Base-by-base conservation (phyloP, 1,284 basidiomycete species). In the Malassezia restricta region DNA sequence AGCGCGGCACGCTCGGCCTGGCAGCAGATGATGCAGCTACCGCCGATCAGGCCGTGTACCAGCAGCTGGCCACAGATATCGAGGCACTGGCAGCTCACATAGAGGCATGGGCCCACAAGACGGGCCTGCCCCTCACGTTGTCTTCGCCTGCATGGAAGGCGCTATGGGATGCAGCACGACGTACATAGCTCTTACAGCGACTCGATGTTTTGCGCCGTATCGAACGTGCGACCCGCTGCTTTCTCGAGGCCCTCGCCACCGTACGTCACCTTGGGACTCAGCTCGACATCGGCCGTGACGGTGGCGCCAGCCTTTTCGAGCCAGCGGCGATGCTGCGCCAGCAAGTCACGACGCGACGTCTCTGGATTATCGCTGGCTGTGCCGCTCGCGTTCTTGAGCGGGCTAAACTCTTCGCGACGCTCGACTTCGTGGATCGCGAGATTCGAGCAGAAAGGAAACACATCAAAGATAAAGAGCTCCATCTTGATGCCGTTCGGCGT, bases 401-500 rank as follows among this genome's bases (percentile, higher is more conserved):
- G 91, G 59, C 86, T 89, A 68, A 99, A 99, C 76, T 98, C 92
- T 56, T 92, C 87, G 56, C 79, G 77, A 46, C 94, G 79, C 46
- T 81, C 81, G 38, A 95, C 89, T 74, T 96, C 91, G 73, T 96
- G 77, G 30, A 96, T 87, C 37, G 84, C 81, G 54, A 98, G 87
- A 29, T 59, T 46, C 43, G 57, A 54, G 41, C 87, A 87, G 77
- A 83, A 90, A 6, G 94, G 92, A 79, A 99, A 96, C 44, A 99
- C 94, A 76, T 99, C 92, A 69, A 98, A 99, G 46, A 99, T 86
- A 76, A 98, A 99, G 76, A 95, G 79, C 76, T 99, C 94, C 61
- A 99, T 82, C 77, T 99, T 99, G 87, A 98, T 94, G 53, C 94
- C 94, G 75, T 98, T 98, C n/a, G 89, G 87, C 69, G 83, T 82